Conservation (phyloP, 352 stramenopile genomes). For the Pythium pyrilobum region DNA sequence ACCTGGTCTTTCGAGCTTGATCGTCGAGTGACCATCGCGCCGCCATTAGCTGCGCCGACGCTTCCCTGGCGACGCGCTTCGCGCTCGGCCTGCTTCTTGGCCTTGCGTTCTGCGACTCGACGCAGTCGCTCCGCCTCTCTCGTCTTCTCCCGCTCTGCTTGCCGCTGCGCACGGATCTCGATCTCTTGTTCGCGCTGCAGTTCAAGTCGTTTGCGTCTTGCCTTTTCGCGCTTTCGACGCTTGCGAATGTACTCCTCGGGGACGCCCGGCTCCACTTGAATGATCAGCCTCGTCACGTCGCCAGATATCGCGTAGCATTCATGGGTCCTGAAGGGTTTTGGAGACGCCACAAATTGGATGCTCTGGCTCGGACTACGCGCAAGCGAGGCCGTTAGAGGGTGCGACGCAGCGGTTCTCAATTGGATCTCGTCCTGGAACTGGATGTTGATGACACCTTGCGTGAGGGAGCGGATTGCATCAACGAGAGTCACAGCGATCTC, state of each 20-base stretch:
- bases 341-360: slow-evolving; percentile 58
- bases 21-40: neutral
- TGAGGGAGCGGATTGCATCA: slow-evolving; percentile 55
- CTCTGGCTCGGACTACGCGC: slow-evolving; percentile 53
- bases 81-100: slow-evolving; percentile 80
- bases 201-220: slow-evolving; percentile 67
- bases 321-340: slow-evolving; percentile 14
- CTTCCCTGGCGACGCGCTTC: slow-evolving; percentile 42
- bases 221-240: slow-evolving; percentile 79
- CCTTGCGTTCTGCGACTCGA: slow-evolving; percentile 81
- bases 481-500: slow-evolving; percentile 84
- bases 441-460: slow-evolving; percentile 55
- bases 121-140: slow-evolving; percentile 70
- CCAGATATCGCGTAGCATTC: slow-evolving; percentile 30
- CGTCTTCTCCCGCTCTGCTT: slow-evolving; percentile 55
- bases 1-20: slow-evolving; percentile 46
- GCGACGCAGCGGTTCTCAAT: slow-evolving; percentile 36
- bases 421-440: slow-evolving; percentile 61
- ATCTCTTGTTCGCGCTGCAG: slow-evolving; percentile 69
- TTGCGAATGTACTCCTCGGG: slow-evolving; percentile 85
- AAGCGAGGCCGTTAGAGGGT: slow-evolving; percentile 24
- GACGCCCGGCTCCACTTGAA: slow-evolving; percentile 60
- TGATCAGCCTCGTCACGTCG: slow-evolving; percentile 35
- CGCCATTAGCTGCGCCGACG: neutral
- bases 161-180: slow-evolving; percentile 57